Evolutionary conservation across 2,329 filamentous ascomycete genomes (phyloP), one percentile per base, ranked within the genome.

Genomic region (Alternaria alternata): DNA sequence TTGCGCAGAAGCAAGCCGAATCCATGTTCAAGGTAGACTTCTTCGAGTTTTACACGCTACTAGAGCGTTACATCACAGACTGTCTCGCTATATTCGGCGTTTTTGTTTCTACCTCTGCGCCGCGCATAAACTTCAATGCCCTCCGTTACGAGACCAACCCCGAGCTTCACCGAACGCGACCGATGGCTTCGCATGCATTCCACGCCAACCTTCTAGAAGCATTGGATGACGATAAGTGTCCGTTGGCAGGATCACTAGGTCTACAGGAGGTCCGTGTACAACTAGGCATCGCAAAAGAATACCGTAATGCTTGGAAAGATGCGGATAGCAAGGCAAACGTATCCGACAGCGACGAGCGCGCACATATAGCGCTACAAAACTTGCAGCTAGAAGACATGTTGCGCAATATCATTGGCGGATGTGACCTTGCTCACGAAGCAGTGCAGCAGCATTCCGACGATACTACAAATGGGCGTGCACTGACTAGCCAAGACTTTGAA

Each of bases 11-110:
- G 34, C 69, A 75, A 61, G 74, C 73, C n/a, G 74, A 78, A 47
- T 69, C 74, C 16, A 91, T 91, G 83, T 92, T 92, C 81, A 92
- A 92, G 75, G 83, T 92, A 7, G 90, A 92, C 71, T 93, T 92
- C 64, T 88, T 91, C 77, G 90, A 93, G 71, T 92, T 89, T 75
- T 92, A 92, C 79, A 87, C 87, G 52, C 83, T 91, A 36, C 84
- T 92, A 7, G 90, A 93, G 78, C 86, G 90, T 30, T 89, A 89
- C 0, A 81, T 92, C 7, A 88, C 91, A 1, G 85, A 89, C 47
- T 79, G 91, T 1, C 83, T 91, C n/a, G 83, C 83, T 0, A 84
- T 91, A 0, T 90, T 88, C 59, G 87, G 85, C 7, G 82, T 91
- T 5, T 72, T 75, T 0, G 80, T 92, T 1, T 74, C 76, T 6